phyloP scores from a whole-genome alignment of 371 early-diverging fungal genomes.

The Lichtheimia corymbifera region DNA sequence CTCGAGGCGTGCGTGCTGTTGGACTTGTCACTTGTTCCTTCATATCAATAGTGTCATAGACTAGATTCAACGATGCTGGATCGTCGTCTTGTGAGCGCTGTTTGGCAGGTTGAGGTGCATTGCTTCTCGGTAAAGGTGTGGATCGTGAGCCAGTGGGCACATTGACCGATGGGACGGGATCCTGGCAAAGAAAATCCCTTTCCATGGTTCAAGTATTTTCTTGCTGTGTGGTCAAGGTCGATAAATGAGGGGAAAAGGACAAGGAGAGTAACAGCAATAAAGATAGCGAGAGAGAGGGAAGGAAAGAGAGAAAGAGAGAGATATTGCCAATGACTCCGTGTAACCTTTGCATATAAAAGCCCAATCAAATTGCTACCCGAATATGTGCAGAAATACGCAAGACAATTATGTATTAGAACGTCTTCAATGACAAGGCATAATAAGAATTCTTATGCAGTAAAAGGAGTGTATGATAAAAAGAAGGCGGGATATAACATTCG shows the following conservation, averaged over 20 bases:
- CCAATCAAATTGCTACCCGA: too few relatives aligned
- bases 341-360: too few relatives aligned
- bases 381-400: too few relatives aligned
- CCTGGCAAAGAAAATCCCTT: conserved; percentile 6
- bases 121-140: conserved; percentile 13
- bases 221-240: background rate
- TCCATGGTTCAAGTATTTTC: background rate
- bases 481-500: too few relatives aligned
- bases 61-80: background rate
- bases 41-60: conserved; percentile 5
- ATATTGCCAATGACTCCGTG: background rate
- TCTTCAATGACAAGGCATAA: too few relatives aligned
- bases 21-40: conserved; percentile 5
- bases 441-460: too few relatives aligned
- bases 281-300: background rate
- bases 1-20: conserved; percentile 16
- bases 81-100: background rate
- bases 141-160: conserved; percentile 12
- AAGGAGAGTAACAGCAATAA: background rate
- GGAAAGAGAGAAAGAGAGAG: background rate
- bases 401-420: too few relatives aligned
- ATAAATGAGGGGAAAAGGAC: background rate
- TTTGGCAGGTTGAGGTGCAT: background rate
- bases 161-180: conserved; percentile 3
- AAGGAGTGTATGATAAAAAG: too few relatives aligned